Evolutionary conservation across 169 alveolate species (phyloP).

Genomic region (Cystoisospora suis): DNA sequence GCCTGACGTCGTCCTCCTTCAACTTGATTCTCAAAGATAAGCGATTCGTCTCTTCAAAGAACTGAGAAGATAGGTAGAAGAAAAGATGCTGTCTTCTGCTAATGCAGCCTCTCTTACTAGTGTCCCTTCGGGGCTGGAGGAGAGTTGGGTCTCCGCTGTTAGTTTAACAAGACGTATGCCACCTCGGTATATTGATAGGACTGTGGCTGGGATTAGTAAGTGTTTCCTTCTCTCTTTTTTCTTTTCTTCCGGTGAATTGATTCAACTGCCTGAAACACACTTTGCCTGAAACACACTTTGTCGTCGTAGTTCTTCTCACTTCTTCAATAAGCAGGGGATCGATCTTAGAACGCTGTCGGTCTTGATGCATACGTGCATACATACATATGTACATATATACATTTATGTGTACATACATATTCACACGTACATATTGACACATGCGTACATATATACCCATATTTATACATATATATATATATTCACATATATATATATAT

Average conservation of each 20-base stretch:
- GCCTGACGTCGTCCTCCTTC: neutral
- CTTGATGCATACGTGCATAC: neutral
- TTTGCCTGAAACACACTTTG: too few species aligned
- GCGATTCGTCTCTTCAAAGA: neutral
- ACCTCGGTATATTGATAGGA: neutral
- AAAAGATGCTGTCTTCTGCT: neutral
- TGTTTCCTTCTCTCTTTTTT: neutral
- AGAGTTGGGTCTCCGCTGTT: conserved; percentile 14
- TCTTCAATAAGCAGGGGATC: too few species aligned
- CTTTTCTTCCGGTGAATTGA: neutral
- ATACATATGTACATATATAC: neutral
- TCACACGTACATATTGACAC: neutral
- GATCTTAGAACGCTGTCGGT: too few species aligned
- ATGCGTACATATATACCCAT: neutral
- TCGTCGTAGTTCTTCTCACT: too few species aligned
- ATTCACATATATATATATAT: neutral
- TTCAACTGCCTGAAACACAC: too few species aligned
- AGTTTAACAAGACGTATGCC: conserved; percentile 36
- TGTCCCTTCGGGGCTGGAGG: neutral
- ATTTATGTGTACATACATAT: neutral
- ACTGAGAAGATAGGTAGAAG: too few species aligned
- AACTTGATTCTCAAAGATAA: too few species aligned
- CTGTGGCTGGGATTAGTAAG: conserved; percentile 12
- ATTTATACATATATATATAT: neutral
- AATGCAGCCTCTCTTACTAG: neutral